These are phyloP conservation scores for Hypocrella siamensis DNA, from an alignment of 2,329 filamentous ascomycete species.

Conservation along the genomic window DNA sequence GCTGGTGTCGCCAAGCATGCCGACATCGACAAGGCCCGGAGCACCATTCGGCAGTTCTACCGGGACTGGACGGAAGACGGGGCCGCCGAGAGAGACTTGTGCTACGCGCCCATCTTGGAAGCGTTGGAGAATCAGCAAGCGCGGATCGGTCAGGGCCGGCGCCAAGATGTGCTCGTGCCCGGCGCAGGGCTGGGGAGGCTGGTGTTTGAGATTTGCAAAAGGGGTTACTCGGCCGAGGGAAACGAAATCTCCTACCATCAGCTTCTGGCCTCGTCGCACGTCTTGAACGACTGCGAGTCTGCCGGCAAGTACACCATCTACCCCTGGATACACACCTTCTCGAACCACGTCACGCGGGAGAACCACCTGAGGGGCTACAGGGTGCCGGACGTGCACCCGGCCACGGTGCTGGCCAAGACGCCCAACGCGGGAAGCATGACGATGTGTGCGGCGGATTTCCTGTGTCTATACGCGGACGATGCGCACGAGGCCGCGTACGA, in stretches of 20 bases:
- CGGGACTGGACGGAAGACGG: slow-evolving; percentile 86
- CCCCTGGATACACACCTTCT: slow-evolving; percentile 79
- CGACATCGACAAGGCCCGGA: slow-evolving; percentile 83
- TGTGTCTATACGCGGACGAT: slow-evolving; percentile 61
- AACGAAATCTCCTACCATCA: slow-evolving; percentile 98
- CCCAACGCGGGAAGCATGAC: slow-evolving; percentile 51
- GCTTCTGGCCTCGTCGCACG: slow-evolving; percentile 67
- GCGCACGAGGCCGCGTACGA: slow-evolving; percentile 52
- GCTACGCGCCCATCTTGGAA: slow-evolving; percentile 57
- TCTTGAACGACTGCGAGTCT: slow-evolving; percentile 50
- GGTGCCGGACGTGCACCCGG: slow-evolving; percentile 71
- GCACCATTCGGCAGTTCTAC: slow-evolving; percentile 85
- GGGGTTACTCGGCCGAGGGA: slow-evolving; percentile 64
- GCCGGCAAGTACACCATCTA: slow-evolving; percentile 56
- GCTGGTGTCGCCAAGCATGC: slow-evolving; percentile 50
- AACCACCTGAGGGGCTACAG: slow-evolving; percentile 61
- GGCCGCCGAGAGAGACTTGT: slow-evolving; percentile 53
- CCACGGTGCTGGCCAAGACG: slow-evolving; percentile 28
- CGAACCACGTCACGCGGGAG: slow-evolving; percentile 58
- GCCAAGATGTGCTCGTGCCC: slow-evolving; percentile 61
- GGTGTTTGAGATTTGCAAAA: slow-evolving; percentile 68
- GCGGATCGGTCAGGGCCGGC: slow-evolving; percentile 15
- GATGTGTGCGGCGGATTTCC: slow-evolving; percentile 89
- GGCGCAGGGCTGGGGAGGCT: slow-evolving; percentile 80
- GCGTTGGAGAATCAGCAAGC: slow-evolving; percentile 40